phyloP scores from a whole-genome alignment of 805 yeast species.

The Kodamaea sagamina region DNA sequence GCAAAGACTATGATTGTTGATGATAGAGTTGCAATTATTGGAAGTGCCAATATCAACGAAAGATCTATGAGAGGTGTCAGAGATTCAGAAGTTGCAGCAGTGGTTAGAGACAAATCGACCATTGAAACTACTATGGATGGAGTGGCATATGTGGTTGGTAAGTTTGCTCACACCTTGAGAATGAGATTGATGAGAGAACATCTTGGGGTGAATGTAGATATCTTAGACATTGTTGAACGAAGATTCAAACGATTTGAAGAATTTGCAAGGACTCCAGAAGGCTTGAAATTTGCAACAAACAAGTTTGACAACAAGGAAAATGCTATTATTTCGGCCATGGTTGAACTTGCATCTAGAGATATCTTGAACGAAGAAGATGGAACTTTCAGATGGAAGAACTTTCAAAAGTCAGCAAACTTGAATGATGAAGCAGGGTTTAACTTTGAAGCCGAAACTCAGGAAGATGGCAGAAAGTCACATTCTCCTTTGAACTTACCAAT shows the following conservation, averaged over 20 bases:
- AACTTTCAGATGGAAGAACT: conserved; percentile 47
- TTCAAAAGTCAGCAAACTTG: conserved; percentile 20
- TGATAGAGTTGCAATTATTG: conserved; percentile 90
- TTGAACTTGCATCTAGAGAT: conserved; percentile 72
- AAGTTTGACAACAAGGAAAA: conserved; percentile 36
- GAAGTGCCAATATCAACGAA: conserved; percentile 96
- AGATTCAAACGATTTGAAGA: conserved; percentile 54
- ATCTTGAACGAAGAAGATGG: conserved; percentile 55
- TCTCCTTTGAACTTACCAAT: conserved; percentile 40
- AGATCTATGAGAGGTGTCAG: conserved; percentile 92
- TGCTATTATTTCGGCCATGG: conserved; percentile 59
- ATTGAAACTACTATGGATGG: conserved; percentile 79
- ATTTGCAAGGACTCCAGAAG: conserved; percentile 44
- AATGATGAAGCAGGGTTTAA: conserved; percentile 23
- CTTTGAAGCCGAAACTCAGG: conserved; percentile 19
- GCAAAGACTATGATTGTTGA: conserved; percentile 91
- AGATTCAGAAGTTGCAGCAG: conserved; percentile 92
- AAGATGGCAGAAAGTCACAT: conserved; percentile 23
- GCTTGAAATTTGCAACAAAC: conserved; percentile 48
- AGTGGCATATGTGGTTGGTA: conserved; percentile 74
- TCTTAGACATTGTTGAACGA: conserved; percentile 77
- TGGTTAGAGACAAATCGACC: conserved; percentile 80
- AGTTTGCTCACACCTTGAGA: conserved; percentile 86
- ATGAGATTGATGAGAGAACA: conserved; percentile 96
- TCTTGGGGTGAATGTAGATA: conserved; percentile 88